Percentiles rank a stretch among this genome's conserved stretches.
phyloP scores from a whole-genome alignment of 257 asterid species.

The Capsicum rhomboideum region DNA sequence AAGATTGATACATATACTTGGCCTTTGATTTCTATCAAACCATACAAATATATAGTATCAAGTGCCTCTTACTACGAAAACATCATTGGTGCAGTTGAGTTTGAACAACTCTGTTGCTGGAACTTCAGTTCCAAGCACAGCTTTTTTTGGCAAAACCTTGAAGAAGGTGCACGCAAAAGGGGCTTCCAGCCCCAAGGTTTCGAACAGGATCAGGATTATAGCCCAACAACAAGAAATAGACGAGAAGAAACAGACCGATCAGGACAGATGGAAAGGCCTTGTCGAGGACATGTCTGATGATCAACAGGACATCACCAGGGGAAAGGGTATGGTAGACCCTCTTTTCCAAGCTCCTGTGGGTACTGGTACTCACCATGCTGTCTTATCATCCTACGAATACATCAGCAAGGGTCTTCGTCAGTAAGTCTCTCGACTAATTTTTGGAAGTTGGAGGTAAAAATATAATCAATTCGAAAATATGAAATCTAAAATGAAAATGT shows the following conservation, averaged over 20 bases:
- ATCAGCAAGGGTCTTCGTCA: conserved; percentile 54
- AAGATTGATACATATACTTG: not conserved
- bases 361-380: conserved; percentile 55
- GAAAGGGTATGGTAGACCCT: conserved; percentile 65
- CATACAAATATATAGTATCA: not conserved
- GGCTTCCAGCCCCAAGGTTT: conserved; percentile 15
- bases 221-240: conserved; percentile 23
- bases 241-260: conserved; percentile 29
- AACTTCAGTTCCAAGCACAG: conserved; percentile 31
- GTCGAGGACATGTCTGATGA: conserved; percentile 54
- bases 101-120: conserved; percentile 36
- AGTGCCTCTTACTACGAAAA: not conserved
- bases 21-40: not conserved
- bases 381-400: conserved; percentile 67
- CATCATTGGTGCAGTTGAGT: conserved; percentile 34
- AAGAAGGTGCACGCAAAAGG: conserved; percentile 31
- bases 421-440: conserved; percentile 12
- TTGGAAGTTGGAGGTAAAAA: not conserved
- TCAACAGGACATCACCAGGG: conserved; percentile 76
- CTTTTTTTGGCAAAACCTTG: conserved; percentile 44
- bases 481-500: not conserved
- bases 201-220: conserved; percentile 35
- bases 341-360: conserved; percentile 78
- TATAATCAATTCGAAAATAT: not conserved
- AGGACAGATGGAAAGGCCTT: conserved; percentile 69